Evolutionary conservation across 1,139 yeast species (phyloP), one percentile per base, ranked within the genome.

Genomic region (Debaryomyces sp.): DNA sequence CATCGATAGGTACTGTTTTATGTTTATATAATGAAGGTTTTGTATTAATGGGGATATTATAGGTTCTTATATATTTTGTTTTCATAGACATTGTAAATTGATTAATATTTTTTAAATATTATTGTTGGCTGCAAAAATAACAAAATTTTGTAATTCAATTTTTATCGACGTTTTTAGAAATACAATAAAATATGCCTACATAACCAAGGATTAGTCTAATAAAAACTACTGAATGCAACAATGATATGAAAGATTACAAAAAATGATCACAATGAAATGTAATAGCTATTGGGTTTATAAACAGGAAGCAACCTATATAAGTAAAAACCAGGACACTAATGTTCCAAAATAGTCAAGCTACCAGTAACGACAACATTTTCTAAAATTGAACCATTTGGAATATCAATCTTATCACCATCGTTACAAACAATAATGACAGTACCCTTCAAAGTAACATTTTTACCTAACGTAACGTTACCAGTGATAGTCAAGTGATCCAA

Each of bases 361-460:
- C 99, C 99, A 50, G 99, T 94, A 61, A 94, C 91, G 57, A 94
- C 99, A 47, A 92, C 98, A 63, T 94, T 94, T 71, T 94, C 99
- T 62, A 94, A 81, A 49, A 91, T 81, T 24, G 96, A 81, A 40
- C 99, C 99, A 65, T 94, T 92, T 60, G 99, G 99, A 77, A 94
- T 89, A 67, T 94, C 98, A 62, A 94, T 94, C 75, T 84, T 89
- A 67, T 90, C 95, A 55, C 98, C 98, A 64, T 94, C 99, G 54
- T 94, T 92, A 73, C 98, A 92, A 50, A 94, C 99, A 60, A 94
- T 90, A 62, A 94, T 94, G 54, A 94, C 99, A 12, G 99, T 94
- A 55, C 99, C 99, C 80, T 89, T 94, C 65, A 94, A 81, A 48
- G 89, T 86, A 58, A 95, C 96, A 61, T 84, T 85, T 70, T 89